Percentiles rank a stretch among this genome's conserved stretches.
Evolutionary conservation across 495 filamentous ascomycete species (phyloP).

Genomic region (Clavariopsis aquatica): DNA sequence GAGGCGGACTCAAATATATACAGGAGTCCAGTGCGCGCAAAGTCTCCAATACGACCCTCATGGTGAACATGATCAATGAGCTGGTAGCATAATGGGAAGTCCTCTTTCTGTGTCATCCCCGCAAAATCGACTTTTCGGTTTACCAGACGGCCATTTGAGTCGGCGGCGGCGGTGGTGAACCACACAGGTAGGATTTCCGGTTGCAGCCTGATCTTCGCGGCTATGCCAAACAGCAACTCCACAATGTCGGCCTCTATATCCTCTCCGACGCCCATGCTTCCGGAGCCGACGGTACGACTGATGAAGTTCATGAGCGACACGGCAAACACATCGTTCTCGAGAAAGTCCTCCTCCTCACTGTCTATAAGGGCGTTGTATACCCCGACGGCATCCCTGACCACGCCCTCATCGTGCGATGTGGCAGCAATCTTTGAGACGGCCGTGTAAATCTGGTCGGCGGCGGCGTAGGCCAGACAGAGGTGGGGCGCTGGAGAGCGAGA

Average conservation of each 20-base stretch:
- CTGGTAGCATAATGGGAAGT: conserved; percentile 93
- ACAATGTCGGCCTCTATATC: conserved; percentile 83
- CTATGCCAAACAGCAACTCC: conserved; percentile 88
- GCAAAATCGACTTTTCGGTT: conserved; percentile 68
- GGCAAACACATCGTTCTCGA: conserved; percentile 81
- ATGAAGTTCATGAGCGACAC: conserved; percentile 80
- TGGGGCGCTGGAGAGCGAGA: conserved; percentile 82
- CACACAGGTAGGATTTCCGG: conserved; percentile 82
- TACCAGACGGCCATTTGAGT: conserved; percentile 42
- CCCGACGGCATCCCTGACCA: conserved; percentile 77
- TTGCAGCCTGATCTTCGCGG: conserved; percentile 89
- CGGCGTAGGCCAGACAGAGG: conserved; percentile 80
- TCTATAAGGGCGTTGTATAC: conserved; percentile 90
- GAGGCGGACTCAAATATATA: conserved; percentile 95
- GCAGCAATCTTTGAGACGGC: conserved; percentile 83
- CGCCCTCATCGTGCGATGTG: conserved; percentile 72
- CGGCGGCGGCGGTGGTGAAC: conserved; percentile 63
- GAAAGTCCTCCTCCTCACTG: conserved; percentile 90
- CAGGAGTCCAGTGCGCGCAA: conserved; percentile 91
- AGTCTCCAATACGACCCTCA: conserved; percentile 89
- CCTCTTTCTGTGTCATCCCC: conserved; percentile 82
- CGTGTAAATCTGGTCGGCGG: conserved; percentile 81
- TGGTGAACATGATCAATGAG: conserved; percentile 95
- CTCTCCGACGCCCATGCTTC: conserved; percentile 59
- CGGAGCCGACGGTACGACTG: conserved; percentile 62